These are phyloP conservation scores for Sophora flavescens DNA, from an alignment of 306 rosid species.

Conservation along the genomic window DNA sequence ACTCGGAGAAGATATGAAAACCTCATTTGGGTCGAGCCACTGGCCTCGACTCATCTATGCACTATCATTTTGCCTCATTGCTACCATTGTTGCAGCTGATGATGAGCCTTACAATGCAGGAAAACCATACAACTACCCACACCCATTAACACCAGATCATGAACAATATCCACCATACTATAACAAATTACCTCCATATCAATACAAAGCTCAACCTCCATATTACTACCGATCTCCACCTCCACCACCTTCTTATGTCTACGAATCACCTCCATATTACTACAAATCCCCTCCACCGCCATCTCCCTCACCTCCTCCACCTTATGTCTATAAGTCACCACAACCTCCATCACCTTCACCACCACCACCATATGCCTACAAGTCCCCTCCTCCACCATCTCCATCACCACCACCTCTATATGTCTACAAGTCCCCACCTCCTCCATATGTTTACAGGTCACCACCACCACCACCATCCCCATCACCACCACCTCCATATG, in stretches of 20 bases:
- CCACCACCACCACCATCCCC: constrained; percentile 8
- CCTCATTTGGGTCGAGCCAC: constrained; percentile 47
- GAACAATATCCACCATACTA: constrained; percentile 2
- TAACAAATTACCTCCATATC: constrained; percentile 33
- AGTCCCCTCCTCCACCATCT: constrained; percentile 3
- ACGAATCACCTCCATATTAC: background rate
- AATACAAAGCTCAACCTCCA: constrained; percentile 22
- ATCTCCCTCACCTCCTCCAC: too few relatives aligned
- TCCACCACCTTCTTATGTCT: background rate
- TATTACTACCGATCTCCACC: background rate
- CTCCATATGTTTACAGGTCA: background rate
- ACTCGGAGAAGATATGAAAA: constrained; percentile 48
- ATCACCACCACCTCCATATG: background rate
- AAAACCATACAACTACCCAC: background rate
- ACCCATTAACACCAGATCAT: constrained; percentile 10
- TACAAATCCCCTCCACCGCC: background rate
- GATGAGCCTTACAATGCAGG: background rate
- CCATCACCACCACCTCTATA: background rate
- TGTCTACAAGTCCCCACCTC: background rate
- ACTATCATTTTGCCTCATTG: constrained; percentile 54
- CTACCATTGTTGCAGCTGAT: constrained; percentile 47
- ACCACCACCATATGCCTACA: background rate
- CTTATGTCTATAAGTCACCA: background rate
- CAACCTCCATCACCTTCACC: background rate
- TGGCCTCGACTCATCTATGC: constrained; percentile 58